A percentile compares a stretch with the other conserved stretches of the same genome.
phyloP scores from a whole-genome alignment of 345 rosid species.

The Moricandia arvensis region DNA sequence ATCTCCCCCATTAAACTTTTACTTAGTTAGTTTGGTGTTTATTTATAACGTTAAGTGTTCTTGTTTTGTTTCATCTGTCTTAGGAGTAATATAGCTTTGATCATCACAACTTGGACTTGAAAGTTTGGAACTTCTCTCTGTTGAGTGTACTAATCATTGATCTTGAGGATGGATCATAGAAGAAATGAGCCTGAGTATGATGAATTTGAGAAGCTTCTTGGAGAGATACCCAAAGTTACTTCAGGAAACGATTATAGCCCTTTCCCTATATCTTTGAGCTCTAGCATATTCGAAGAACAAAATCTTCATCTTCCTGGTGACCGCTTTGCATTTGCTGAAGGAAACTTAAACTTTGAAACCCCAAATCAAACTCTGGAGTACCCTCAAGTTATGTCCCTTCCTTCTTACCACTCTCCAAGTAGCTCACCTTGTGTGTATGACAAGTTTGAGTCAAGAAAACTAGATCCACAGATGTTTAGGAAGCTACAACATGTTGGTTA shows the following conservation, averaged over 20 bases:
- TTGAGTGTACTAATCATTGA: neutral
- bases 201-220: slow-evolving; percentile 76
- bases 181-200: slow-evolving; percentile 58
- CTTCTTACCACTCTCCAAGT: slow-evolving; percentile 38
- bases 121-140: slow-evolving; percentile 1
- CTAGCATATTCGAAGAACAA: slow-evolving; percentile 41
- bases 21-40: neutral
- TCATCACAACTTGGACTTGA: slow-evolving; percentile 12
- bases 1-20: neutral
- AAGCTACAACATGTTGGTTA: slow-evolving; percentile 47
- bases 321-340: slow-evolving; percentile 49
- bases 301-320: too few relatives aligned
- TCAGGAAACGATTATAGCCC: slow-evolving; percentile 38
- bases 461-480: slow-evolving; percentile 42
- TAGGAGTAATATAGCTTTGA: neutral
- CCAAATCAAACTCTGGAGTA: slow-evolving; percentile 7
- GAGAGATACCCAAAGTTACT: slow-evolving; percentile 80
- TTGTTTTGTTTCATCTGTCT: slow-evolving; percentile 33
- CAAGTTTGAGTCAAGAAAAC: slow-evolving; percentile 40
- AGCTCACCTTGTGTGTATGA: slow-evolving; percentile 40
- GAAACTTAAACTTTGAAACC: slow-evolving; percentile 40
- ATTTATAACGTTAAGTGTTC: neutral
- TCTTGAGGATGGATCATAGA: slow-evolving; percentile 53
- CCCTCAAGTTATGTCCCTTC: slow-evolving; percentile 35
- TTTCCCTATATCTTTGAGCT: slow-evolving; percentile 40